Evolutionary conservation across 805 yeast species (phyloP), one percentile per base, ranked within the genome.

Genomic region (Lipomyces spencermartinsiae): DNA sequence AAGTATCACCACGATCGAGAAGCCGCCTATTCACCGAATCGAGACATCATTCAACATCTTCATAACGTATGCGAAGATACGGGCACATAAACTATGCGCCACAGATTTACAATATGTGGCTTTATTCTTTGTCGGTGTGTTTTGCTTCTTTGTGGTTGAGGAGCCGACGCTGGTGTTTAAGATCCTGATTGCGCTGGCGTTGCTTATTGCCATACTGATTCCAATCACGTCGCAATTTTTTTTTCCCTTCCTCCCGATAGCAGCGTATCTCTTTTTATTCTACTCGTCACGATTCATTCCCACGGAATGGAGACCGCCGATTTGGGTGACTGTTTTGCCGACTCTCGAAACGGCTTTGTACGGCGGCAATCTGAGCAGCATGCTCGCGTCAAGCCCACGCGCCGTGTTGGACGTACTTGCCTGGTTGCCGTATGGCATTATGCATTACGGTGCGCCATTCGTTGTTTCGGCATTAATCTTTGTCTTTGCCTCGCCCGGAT

Each of bases 341-440:
- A 95, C 96, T 2, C 83, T 93, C 80, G 98, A 93, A 78, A 93
- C 97, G 53, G 90, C 94, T 64, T 81, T 94, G 67, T 93, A 92
- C 76, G 98, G 98, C 58, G 97, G 95, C 75, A 91, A 93, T 79
- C 83, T 94, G 74, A 88, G 93, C 63, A 64, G 90, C 73, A 87
- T 93, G 31, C 83, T 93, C 74, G 95, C 97, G 0, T 86, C 93
- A 5, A 82, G 87, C 16, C 88, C 90, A 19, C 85, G 83, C 69
- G 78, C 89, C 1, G 73, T 87, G 6, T 80, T 91, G 64, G 98
- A 93, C 76, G 82, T 93, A n/a, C 74, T 92, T 61, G 97, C 98
- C 3, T 93, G 97, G 97, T 79, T 94, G 53, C 98, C 99, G 1
- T 94, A 94, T 77, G 99, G 99, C 1, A 77, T 95, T 14, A 82